These are phyloP conservation scores for Hyphopichia wangnamkhiaoensis DNA, from an alignment of 1,139 yeast genomes.

Conservation along the genomic window DNA sequence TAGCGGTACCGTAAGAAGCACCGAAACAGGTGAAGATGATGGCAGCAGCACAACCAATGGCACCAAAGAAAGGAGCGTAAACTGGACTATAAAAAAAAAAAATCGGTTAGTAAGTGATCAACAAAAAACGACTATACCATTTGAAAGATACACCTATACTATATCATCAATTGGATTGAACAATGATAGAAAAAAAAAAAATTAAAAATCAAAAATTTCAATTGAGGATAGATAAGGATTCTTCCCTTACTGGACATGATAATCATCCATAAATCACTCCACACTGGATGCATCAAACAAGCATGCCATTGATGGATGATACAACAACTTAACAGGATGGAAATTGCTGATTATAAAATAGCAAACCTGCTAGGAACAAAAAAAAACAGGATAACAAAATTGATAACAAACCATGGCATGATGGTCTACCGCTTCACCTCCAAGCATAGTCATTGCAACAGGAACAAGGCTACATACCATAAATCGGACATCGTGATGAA, in stretches of 20 bases:
- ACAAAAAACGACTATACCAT: not conserved
- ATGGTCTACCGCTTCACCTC: not conserved
- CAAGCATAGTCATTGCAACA: too few species aligned
- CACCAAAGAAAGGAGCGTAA: conserved; percentile 93
- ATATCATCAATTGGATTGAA: not conserved
- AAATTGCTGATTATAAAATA: too few species aligned
- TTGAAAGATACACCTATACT: too few species aligned
- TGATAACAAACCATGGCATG: not conserved
- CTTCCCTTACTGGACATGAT: too few species aligned
- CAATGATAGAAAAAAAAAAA: not conserved
- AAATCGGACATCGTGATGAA: conserved; percentile 47
- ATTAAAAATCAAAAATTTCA: too few species aligned
- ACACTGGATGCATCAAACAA: too few species aligned
- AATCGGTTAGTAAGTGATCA: conserved; percentile 18
- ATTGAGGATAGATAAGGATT: too few species aligned
- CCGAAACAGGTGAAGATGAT: conserved; percentile 98
- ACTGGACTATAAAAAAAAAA: conserved; percentile 53
- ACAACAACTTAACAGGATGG: too few species aligned
- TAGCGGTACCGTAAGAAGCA: conserved; percentile 99
- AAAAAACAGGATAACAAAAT: too few species aligned
- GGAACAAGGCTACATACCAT: conserved; percentile 46
- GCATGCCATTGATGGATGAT: too few species aligned
- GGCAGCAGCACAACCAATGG: conserved; percentile 99
- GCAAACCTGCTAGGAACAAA: too few species aligned
- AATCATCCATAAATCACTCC: too few species aligned